Evolutionary conservation across 495 filamentous ascomycete species (phyloP).

Genomic region (Trypethelium eluteriae): DNA sequence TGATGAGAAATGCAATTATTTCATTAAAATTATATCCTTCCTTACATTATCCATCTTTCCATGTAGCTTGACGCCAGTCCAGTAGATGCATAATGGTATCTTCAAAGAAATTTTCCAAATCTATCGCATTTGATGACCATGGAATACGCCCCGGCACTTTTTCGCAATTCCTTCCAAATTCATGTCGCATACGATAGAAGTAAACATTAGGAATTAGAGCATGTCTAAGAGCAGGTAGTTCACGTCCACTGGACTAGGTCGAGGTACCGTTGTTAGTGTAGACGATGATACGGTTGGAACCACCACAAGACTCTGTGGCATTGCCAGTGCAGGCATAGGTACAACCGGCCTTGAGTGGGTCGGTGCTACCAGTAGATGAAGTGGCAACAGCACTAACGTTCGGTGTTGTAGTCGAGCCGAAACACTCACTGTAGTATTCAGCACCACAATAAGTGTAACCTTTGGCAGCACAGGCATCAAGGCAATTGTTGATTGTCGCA

Average conservation of each 20-base stretch:
- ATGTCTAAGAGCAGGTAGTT: not conserved
- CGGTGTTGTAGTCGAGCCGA: not conserved
- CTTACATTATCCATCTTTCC: not conserved
- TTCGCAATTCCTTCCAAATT: not conserved
- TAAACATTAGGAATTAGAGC: slow-evolving; percentile 10
- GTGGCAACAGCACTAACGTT: not conserved
- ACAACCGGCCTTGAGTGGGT: slow-evolving; percentile 16
- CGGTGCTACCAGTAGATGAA: not conserved
- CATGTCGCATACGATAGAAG: not conserved
- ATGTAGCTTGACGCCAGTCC: not conserved
- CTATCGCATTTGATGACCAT: not conserved
- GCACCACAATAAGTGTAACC: slow-evolving; percentile 16
- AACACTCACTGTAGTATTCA: slow-evolving; percentile 16
- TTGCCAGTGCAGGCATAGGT: slow-evolving; percentile 16
- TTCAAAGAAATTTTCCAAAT: not conserved
- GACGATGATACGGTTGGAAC: slow-evolving; percentile 14
- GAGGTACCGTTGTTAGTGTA: slow-evolving; percentile 19
- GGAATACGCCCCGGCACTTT: not conserved
- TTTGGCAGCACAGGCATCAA: slow-evolving; percentile 14
- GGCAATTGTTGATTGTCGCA: slow-evolving; percentile 13
- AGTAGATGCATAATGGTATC: slow-evolving; percentile 6
- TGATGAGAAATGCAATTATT: not conserved
- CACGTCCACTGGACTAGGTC: not conserved
- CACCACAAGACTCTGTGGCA: slow-evolving; percentile 18
- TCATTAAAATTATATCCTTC: not conserved